These are phyloP conservation scores for Lithospermum erythrorhizon DNA, from an alignment of 257 asterid species.

Conservation along the genomic window DNA sequence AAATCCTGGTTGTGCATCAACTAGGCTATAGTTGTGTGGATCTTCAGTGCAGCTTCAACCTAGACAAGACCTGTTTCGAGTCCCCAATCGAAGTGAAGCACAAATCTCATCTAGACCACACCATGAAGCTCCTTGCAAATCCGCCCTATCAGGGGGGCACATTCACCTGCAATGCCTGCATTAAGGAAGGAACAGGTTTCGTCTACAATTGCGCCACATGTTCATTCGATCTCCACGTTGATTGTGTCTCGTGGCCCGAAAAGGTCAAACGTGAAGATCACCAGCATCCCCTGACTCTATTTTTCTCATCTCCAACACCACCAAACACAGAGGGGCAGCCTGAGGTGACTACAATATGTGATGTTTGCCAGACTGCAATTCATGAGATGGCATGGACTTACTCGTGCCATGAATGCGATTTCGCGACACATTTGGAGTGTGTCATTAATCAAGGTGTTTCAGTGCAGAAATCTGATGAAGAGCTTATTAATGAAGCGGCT, in stretches of 20 bases:
- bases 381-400: constrained; percentile 59
- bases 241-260: constrained; percentile 23
- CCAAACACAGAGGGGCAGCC: constrained; percentile 16
- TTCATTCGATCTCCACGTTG: constrained; percentile 34
- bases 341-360: constrained; percentile 36
- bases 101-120: constrained; percentile 50
- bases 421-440: constrained; percentile 61
- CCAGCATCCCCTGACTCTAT: constrained; percentile 29
- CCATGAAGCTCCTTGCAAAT: constrained; percentile 33
- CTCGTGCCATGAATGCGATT: constrained; percentile 52
- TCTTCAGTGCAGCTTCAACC: constrained; percentile 39
- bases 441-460: constrained; percentile 22
- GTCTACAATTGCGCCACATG: constrained; percentile 43
- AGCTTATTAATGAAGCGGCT: constrained; percentile 17
- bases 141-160: constrained; percentile 41
- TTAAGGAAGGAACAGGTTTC: constrained; percentile 42
- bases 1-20: too few relatives aligned
- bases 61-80: constrained; percentile 54
- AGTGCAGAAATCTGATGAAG: constrained; percentile 17
- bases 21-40: constrained; percentile 39
- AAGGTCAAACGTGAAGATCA: constrained; percentile 36
- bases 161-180: constrained; percentile 63
- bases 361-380: constrained; percentile 40
- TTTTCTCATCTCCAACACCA: constrained; percentile 24
- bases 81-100: constrained; percentile 37